These are phyloP conservation scores for Rhodocollybia butyracea DNA, from an alignment of 768 basidiomycete species.

Conservation along the genomic window DNA sequence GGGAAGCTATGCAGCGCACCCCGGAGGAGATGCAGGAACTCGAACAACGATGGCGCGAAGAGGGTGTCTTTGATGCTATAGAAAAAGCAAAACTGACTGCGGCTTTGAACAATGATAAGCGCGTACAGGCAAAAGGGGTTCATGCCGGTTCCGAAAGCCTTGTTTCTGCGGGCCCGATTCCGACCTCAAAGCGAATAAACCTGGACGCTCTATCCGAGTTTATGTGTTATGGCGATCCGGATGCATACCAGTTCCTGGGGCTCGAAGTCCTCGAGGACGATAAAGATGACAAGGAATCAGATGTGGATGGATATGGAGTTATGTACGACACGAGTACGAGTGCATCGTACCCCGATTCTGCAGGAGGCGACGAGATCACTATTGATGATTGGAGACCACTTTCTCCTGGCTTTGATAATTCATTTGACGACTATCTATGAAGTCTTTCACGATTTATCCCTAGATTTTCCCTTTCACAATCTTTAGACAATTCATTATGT, in stretches of 20 bases:
- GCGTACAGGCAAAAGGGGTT: slow-evolving; percentile 9
- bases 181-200: slow-evolving; percentile 41
- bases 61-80: background rate
- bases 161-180: slow-evolving; percentile 9
- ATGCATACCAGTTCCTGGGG: slow-evolving; percentile 10
- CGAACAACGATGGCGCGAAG: slow-evolving; percentile 7
- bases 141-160: slow-evolving; percentile 10
- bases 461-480: background rate
- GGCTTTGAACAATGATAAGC: background rate
- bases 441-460: background rate
- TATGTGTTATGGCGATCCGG: slow-evolving; percentile 32
- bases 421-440: background rate
- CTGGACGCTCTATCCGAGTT: slow-evolving; percentile 55
- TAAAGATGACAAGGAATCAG: slow-evolving; percentile 9
- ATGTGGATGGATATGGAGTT: background rate
- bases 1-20: slow-evolving; percentile 56
- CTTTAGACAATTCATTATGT: background rate
- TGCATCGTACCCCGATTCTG: background rate
- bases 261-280: slow-evolving; percentile 12
- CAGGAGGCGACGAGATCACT: slow-evolving; percentile 27
- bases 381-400: slow-evolving; percentile 45
- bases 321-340: background rate
- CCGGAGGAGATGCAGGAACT: slow-evolving; percentile 50
- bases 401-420: slow-evolving; percentile 25
- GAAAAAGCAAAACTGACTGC: background rate